phyloP scores from a whole-genome alignment of 768 basidiomycete species.

The Collybiopsis confluens region DNA sequence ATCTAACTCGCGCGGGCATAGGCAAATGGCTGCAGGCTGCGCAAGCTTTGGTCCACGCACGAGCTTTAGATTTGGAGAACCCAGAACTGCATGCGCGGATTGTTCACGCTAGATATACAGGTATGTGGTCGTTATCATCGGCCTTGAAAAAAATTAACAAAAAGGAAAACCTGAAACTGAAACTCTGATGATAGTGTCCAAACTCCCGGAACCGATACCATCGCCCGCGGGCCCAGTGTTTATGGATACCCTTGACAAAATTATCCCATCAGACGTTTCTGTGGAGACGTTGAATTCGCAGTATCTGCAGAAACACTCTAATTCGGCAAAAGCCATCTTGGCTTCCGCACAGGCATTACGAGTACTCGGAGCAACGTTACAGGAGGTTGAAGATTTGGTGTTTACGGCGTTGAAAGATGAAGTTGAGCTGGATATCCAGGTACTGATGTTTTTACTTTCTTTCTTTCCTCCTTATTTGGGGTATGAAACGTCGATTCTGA shows the following conservation, averaged over 20 bases:
- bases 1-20: conserved; percentile 23
- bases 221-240: conserved; percentile 50
- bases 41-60: conserved; percentile 58
- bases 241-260: conserved; percentile 36
- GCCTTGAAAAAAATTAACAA: no score
- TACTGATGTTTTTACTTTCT: conserved; percentile 15
- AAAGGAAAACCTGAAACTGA: no score
- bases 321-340: conserved; percentile 49
- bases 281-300: conserved; percentile 70
- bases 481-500: background rate
- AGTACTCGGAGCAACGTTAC: conserved; percentile 40
- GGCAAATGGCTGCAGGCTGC: conserved; percentile 81
- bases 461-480: background rate
- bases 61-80: conserved; percentile 45
- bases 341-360: conserved; percentile 57
- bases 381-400: conserved; percentile 58
- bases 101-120: conserved; percentile 54
- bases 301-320: conserved; percentile 63
- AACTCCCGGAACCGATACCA: conserved; percentile 33
- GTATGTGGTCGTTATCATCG: conserved; percentile 30
- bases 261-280: conserved; percentile 56
- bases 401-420: conserved; percentile 39
- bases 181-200: conserved; percentile 47
- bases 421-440: conserved; percentile 30
- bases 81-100: conserved; percentile 72